Percentiles rank a stretch among this genome's conserved stretches.
Evolutionary conservation across 2,329 filamentous ascomycete genomes (phyloP).

Genomic region (Trichoderma atroviride): DNA sequence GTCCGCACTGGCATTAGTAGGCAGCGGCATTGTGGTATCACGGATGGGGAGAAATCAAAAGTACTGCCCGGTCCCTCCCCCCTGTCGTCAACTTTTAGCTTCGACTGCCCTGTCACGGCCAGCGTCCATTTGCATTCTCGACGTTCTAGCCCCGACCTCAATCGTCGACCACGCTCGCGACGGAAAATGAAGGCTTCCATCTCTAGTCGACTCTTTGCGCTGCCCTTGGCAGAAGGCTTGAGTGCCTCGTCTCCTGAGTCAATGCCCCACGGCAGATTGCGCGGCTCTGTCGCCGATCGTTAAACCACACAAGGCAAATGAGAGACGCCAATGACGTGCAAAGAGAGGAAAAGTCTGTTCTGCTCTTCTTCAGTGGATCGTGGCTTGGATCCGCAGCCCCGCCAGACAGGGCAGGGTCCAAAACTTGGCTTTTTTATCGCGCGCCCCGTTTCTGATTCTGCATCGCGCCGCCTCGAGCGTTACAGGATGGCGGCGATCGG

Average conservation of each 20-base stretch:
- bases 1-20: background rate
- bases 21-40: background rate
- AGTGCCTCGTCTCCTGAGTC: background rate
- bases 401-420: background rate
- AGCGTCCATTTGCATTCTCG: background rate
- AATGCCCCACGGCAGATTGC: background rate
- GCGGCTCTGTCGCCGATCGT: background rate
- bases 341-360: constrained; percentile 1
- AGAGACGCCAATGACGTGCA: constrained; percentile 21
- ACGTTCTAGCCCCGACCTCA: background rate
- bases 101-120: background rate
- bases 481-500: constrained; percentile 19
- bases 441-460: constrained; percentile 11
- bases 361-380: constrained; percentile 13
- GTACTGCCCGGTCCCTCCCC: background rate
- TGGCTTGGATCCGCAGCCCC: constrained; percentile 12
- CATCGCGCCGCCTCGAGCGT: constrained; percentile 13
- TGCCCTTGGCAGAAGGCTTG: background rate
- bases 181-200: background rate
- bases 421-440: constrained; percentile 25
- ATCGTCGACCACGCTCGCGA: background rate
- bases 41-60: background rate
- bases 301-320: background rate
- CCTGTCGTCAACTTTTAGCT: background rate
- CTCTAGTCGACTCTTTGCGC: too few species aligned